Evolutionary conservation across 1,284 basidiomycete species (phyloP), one percentile per base, ranked within the genome.

Genomic region (Sporisorium iseilematis-ciliati): DNA sequence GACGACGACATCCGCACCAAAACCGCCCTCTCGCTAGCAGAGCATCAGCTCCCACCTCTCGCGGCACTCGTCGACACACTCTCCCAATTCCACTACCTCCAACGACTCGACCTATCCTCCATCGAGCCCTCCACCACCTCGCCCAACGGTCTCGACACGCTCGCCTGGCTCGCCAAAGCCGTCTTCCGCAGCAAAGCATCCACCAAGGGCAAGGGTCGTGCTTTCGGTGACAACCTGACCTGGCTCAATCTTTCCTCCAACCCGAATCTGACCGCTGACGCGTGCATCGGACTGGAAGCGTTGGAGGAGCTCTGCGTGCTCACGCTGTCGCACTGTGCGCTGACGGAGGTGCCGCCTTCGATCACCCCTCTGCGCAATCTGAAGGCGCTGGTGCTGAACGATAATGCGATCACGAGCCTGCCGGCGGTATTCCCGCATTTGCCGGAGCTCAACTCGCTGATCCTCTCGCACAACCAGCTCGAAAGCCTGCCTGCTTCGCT

Each of bases 401-500:
- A 83, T 58, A 84, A 84, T 43, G 38, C 42, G 3, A 61, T 84
- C 50, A 26, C 38, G 3, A 33, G 51, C 20, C 50, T 81, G 1
- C 65, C 78, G 0, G 25, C 35, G 3, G 26, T 64, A 1, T 70
- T 84, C 23, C 83, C 83, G 4, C 69, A 79, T 31, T 51, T 84
- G 18, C 80, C 82, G 0, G 74, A 84, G 21, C 80, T 84, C 65
- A 84, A 84, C 61, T 84, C 83, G 40, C 75, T 84, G 33, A 77
- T 83, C 12, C 72, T 84, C 12, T 84, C 82, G 21, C 65, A 82
- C 46, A 84, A 84, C 59, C 23, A 66, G 42, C 57, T 84, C 29
- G 57, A 23, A 0, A n/a, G 48, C 4, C 63, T 84, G 6, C 83
- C 82, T 4, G 53, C 61, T n/a, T 75, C 76, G 11, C 50, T 84